Evolutionary conservation across 169 alveolate genomes (phyloP).

Genomic region (Hepatocystis sp.): DNA sequence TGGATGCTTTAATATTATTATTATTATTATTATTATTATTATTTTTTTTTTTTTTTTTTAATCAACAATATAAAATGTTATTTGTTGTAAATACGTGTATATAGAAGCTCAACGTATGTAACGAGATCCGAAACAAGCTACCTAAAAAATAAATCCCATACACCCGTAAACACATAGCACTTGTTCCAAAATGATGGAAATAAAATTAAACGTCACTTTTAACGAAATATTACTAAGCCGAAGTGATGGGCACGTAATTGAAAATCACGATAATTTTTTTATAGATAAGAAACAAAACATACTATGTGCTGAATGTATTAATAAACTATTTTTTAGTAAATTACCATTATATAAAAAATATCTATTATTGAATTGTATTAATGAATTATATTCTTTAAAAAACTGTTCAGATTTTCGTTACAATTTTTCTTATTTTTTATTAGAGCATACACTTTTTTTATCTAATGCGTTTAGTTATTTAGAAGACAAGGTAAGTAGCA

Average conservation of each 20-base stretch:
- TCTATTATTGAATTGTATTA: constrained; percentile 51
- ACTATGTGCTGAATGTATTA: constrained; percentile 58
- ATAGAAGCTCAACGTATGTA: too few relatives aligned
- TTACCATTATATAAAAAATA: constrained; percentile 71
- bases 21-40: too few relatives aligned
- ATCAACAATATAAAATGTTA: too few relatives aligned
- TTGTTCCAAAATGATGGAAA: constrained; percentile 25
- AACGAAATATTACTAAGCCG: constrained; percentile 20
- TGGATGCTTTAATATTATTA: too few relatives aligned
- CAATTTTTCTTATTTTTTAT: constrained; percentile 56
- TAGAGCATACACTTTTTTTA: constrained; percentile 66
- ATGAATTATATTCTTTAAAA: constrained; percentile 47
- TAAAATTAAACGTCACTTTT: constrained; percentile 47
- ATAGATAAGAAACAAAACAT: constrained; percentile 37
- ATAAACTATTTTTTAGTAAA: constrained; percentile 44
- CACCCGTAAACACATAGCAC: too few relatives aligned
- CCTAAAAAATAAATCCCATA: too few relatives aligned
- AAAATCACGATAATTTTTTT: constrained; percentile 64
- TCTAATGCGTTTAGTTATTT: constrained; percentile 55
- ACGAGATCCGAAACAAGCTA: too few relatives aligned
- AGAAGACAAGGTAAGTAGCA: constrained; percentile 23
- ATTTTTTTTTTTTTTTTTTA: too few relatives aligned
- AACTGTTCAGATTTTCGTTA: constrained; percentile 50
- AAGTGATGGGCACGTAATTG: constrained; percentile 53
- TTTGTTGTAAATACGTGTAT: too few relatives aligned